Base-by-base conservation (phyloP, 1,284 basidiomycete species). In the Wallemia hederae region DNA sequence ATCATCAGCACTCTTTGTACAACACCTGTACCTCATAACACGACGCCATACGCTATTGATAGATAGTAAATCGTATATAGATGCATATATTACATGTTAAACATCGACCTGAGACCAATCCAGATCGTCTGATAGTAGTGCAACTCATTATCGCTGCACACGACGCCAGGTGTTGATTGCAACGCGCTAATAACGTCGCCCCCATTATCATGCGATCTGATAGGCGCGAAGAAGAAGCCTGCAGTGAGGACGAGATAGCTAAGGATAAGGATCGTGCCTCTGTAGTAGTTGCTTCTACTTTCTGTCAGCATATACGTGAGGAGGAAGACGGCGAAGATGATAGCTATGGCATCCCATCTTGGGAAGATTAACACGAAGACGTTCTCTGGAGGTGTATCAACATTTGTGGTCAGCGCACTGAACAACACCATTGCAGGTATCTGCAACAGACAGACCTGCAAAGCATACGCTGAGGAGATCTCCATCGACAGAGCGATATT, bases 251-350 rank as follows among this genome's bases (percentile, higher is more conserved):
- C 84, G 60, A 85, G 73, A 69, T 89, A 89, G 64, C 83, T 85
- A 63, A 92, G 75, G 62, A 92, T 83, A 58, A 96, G 78, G 62
- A 91, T 91, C 65, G 84, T 88, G 58, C 90, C 90, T 65, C 90
- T 79, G 69, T 94, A 88, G 69, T 97, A 99, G 74, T 98, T 98
- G 66, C 85, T 85, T 72, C 87, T 85, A 22, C 91, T 89, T 72
- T 99, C 94, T 67, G 97, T 97, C 71, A 97, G 98, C 2, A 91
- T 96, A 71, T 99, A 99, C 0, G 94, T 98, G 74, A 99, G 80
- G 64, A 98, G 73, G 26, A 28, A 39, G 17, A 73, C 69, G 1
- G 71, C 69, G 60, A 73, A 72, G 66, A 98, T 86, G 70, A 98
- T 87, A 27, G 83, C 84, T 65, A 98, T 82, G 58, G 94, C 88